Evolutionary conservation across 2,329 filamentous ascomycete species (phyloP).

Genomic region (Epichloe brachyelytri): DNA sequence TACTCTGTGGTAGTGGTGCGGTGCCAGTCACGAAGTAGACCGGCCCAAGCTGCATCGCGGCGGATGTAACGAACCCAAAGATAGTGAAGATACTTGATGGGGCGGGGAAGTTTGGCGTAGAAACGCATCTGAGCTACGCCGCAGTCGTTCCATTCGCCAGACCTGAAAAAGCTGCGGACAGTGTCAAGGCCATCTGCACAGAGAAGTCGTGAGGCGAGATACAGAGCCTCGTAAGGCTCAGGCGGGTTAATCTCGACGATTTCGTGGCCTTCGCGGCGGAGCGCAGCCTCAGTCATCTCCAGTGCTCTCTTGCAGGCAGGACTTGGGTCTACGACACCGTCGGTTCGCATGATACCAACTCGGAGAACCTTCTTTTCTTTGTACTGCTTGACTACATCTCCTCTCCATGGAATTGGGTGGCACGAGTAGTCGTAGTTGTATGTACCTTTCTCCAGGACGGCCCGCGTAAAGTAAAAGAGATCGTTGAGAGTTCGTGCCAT

Average conservation of each 20-base stretch:
- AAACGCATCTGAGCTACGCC: constrained; percentile 64
- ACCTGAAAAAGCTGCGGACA: constrained; percentile 63
- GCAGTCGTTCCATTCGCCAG: constrained; percentile 65
- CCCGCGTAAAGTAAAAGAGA: constrained; percentile 69
- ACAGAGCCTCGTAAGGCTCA: constrained; percentile 59
- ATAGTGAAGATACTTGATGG: constrained; percentile 75
- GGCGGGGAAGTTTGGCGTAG: constrained; percentile 59
- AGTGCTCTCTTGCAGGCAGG: constrained; percentile 73
- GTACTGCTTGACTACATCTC: constrained; percentile 45
- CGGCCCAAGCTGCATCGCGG: constrained; percentile 65
- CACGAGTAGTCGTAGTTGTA: constrained; percentile 84
- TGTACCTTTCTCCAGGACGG: constrained; percentile 66
- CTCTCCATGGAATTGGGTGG: constrained; percentile 71
- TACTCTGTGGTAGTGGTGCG: constrained; percentile 64
- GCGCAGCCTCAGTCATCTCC: constrained; percentile 54
- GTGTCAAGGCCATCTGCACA: constrained; percentile 75
- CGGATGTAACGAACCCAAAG: constrained; percentile 79
- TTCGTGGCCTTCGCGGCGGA: constrained; percentile 61
- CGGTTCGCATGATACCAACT: constrained; percentile 66
- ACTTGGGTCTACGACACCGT: constrained; percentile 73
- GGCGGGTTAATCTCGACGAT: constrained; percentile 53
- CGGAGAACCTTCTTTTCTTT: constrained; percentile 49
- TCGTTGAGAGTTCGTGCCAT: constrained; percentile 83
- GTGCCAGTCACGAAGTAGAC: constrained; percentile 59
- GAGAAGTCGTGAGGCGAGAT: constrained; percentile 66